Conservation (phyloP, 257 asterid genomes). For the Solanum lycopersicoides region DNA sequence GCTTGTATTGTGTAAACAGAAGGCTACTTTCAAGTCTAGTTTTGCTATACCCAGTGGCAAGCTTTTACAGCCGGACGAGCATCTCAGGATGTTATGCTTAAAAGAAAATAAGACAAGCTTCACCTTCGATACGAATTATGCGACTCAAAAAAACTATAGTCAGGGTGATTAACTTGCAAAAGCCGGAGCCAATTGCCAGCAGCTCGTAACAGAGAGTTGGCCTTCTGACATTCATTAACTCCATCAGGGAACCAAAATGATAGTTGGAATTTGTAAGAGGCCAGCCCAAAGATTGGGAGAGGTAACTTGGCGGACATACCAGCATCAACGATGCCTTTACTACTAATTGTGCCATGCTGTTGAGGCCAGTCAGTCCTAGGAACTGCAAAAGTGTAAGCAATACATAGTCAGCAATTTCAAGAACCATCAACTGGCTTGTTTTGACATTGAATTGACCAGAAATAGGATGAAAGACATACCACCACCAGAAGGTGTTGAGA, state of each 20-base stretch:
- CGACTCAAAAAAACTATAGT: conserved; percentile 50
- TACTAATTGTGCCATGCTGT: conserved; percentile 15
- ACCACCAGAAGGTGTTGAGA: conserved; percentile 44
- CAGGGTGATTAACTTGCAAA: conserved; percentile 68
- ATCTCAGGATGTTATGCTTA: neutral
- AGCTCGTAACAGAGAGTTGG: conserved; percentile 40
- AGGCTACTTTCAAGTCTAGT: neutral
- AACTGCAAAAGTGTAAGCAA: neutral
- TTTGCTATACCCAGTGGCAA: neutral
- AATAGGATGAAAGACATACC: conserved; percentile 29
- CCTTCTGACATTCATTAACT: conserved; percentile 40
- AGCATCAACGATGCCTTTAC: conserved; percentile 19
- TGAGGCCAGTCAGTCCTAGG: neutral
- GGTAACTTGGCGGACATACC: conserved; percentile 30
- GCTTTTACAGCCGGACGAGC: neutral
- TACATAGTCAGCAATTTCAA: neutral
- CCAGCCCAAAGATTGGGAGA: conserved; percentile 70
- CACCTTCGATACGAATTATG: conserved; percentile 45
- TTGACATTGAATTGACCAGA: neutral
- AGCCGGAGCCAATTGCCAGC: conserved; percentile 76
- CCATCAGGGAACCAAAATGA: conserved; percentile 45
- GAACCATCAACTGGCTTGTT: neutral
- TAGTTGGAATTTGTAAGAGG: conserved; percentile 62
- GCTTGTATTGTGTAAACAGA: neutral
- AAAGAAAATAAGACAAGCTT: neutral